phyloP scores from a whole-genome alignment of 495 filamentous ascomycete species.

The Talaromyces adpressus region DNA sequence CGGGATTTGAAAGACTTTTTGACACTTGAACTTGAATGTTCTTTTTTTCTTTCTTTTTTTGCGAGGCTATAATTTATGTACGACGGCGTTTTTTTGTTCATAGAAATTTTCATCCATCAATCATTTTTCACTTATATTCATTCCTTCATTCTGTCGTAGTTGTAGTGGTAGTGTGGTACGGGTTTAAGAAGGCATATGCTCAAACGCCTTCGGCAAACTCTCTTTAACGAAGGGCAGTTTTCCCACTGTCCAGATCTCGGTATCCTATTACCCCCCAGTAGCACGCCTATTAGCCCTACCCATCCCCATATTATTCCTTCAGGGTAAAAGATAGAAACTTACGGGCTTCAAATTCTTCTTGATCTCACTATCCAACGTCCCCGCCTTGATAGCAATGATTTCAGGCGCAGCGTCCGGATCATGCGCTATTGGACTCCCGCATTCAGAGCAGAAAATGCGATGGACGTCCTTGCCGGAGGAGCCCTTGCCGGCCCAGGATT shows the following conservation, averaged over 20 bases:
- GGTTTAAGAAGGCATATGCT: conserved; percentile 55
- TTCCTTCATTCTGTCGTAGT: background rate
- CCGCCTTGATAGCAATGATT: conserved; percentile 65
- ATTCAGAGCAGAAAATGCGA: conserved; percentile 63
- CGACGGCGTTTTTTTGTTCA: background rate
- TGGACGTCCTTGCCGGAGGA: conserved; percentile 52
- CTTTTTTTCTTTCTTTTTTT: too few species aligned
- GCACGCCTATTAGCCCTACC: background rate
- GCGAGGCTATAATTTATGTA: background rate
- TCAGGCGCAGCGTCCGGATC: conserved; percentile 59
- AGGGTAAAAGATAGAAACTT: too few species aligned
- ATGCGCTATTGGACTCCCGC: conserved; percentile 63
- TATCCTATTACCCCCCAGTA: conserved; percentile 36
- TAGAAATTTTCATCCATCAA: background rate
- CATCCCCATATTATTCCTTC: too few species aligned
- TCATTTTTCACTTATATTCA: background rate
- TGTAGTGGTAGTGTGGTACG: too few species aligned
- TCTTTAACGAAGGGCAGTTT: conserved; percentile 67
- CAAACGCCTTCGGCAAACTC: conserved; percentile 50
- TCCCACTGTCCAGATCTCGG: conserved; percentile 61
- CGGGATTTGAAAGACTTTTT: background rate
- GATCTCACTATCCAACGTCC: conserved; percentile 52
- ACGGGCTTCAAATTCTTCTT: conserved; percentile 64
- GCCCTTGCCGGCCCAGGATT: conserved; percentile 51
- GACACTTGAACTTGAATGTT: too few species aligned